Evolutionary conservation across 345 rosid genomes (phyloP).

Genomic region (Triadica sebifera): DNA sequence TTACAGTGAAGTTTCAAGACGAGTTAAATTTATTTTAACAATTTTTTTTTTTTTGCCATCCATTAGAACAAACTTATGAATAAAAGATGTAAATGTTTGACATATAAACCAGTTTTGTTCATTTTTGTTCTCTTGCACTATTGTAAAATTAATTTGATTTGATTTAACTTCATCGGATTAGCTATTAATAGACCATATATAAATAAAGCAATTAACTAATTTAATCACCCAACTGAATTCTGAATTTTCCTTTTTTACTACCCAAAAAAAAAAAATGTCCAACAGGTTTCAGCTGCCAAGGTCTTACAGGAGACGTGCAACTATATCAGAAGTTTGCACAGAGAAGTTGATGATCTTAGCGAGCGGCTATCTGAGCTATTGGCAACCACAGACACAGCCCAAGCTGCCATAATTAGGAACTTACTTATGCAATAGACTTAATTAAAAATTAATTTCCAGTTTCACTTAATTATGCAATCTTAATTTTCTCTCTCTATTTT

Average conservation of each 20-base stretch:
- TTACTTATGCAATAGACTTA: conserved; percentile 49
- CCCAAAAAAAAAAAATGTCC: background rate
- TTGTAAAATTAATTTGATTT: too few relatives aligned
- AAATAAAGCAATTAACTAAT: too few relatives aligned
- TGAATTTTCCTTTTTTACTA: too few relatives aligned
- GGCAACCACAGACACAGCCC: conserved; percentile 66
- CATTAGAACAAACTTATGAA: too few relatives aligned
- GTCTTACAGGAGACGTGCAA: conserved; percentile 79
- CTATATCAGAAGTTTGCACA: conserved; percentile 73
- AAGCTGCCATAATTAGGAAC: conserved; percentile 71
- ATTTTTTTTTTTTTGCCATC: background rate
- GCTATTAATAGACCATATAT: too few relatives aligned
- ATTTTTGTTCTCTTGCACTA: too few relatives aligned
- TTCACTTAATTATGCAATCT: background rate
- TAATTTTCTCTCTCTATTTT: conserved; percentile 1
- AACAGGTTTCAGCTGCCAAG: conserved; percentile 64
- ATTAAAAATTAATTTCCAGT: background rate
- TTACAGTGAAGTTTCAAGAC: conserved; percentile 8
- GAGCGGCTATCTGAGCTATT: conserved; percentile 73
- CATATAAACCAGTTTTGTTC: too few relatives aligned
- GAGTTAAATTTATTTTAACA: background rate
- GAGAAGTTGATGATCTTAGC: conserved; percentile 78
- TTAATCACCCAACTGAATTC: too few relatives aligned
- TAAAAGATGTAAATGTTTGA: too few relatives aligned
- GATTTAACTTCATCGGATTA: too few relatives aligned